phyloP scores from a whole-genome alignment of 192 early-diverging fungal species.

The Podila minutissima region DNA sequence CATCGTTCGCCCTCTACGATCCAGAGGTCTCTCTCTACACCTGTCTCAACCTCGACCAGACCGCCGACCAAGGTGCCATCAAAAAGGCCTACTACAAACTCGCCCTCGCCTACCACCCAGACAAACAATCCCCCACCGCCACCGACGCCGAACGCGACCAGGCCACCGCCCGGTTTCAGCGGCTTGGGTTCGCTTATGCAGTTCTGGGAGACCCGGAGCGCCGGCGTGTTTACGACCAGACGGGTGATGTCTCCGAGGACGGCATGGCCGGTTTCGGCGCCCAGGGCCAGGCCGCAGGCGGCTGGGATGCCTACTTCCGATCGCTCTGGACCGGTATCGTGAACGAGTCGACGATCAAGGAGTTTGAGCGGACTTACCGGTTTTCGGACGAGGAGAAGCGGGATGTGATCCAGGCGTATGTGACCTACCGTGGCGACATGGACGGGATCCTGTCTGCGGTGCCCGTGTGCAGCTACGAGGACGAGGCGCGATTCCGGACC shows the following conservation, averaged over 20 bases:
- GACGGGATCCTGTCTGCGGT: constrained; percentile 72
- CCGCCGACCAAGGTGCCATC: constrained; percentile 79
- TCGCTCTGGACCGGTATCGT: constrained; percentile 80
- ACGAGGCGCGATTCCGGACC: constrained; percentile 68
- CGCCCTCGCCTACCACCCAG: constrained; percentile 89
- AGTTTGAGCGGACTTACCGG: constrained; percentile 77
- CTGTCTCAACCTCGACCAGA: constrained; percentile 73
- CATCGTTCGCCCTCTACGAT: constrained; percentile 45
- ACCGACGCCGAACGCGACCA: constrained; percentile 66
- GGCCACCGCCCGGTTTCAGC: constrained; percentile 78
- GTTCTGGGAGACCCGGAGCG: constrained; percentile 75
- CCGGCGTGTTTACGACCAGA: constrained; percentile 77
- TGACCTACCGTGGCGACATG: constrained; percentile 74
- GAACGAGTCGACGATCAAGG: constrained; percentile 76
- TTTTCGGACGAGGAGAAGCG: constrained; percentile 78
- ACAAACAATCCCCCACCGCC: constrained; percentile 76
- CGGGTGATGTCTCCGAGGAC: constrained; percentile 65
- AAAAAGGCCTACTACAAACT: constrained; percentile 91
- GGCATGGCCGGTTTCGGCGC: constrained; percentile 49
- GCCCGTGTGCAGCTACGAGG: constrained; percentile 66
- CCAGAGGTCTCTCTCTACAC: constrained; percentile 72
- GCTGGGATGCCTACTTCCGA: constrained; percentile 87
- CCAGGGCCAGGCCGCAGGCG: constrained; percentile 62
- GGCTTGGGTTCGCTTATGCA: constrained; percentile 77
- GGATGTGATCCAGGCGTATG: constrained; percentile 77